Base-by-base conservation (phyloP, 352 stramenopile genomes). In the Phytophthora crassamura region DNA sequence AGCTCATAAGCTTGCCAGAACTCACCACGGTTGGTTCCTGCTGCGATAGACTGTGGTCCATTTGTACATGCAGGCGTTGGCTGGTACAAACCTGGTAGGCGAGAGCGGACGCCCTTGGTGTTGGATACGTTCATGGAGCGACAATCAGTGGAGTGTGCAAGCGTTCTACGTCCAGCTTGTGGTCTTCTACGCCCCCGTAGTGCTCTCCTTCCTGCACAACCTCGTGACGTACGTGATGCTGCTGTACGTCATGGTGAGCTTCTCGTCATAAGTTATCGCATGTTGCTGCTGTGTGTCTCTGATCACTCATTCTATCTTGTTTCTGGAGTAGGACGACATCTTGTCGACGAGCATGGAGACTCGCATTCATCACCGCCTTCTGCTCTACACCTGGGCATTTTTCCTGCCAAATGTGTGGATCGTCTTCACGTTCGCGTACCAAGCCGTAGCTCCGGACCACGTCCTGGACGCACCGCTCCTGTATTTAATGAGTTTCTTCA, bases 91-190 rank as follows among this genome's bases (percentile, higher is more conserved):
- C 6, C 40, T 93, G 12, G 59, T 93, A 22, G 84, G 85, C 4
- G 74, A 86, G 43, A 89, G 82, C 25, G 85, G 85, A 0, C 60
- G 84, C 0, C 82, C 82, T 7, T 93, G 85, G 84, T 93, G 85
- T 50, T 91, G 85, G 85, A 75, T 93, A 51, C 82, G 82, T n/a
- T 75, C 74, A 25, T 93, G 81, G 81, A 89, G 65, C 69, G 72
- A 79, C 43, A 77, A 71, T 48, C 59, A 82, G 45, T 93, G 85
- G 82, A 73, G 60, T 3, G 6, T 51, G 2, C 52, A 71, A 22
- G 82, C 71, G 11, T 88, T 90, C 34, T 77, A 80, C 55, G 47
- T 88, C n/a, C 81, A 93, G 46, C 59, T 93, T 20, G 59, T 72
- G 20, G 55, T 89, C 38, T 89, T 91, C 52, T 91, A 91, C 70